These are phyloP conservation scores for Nyssa sinensis DNA, from an alignment of 148 eudicot species.

Conservation along the genomic window DNA sequence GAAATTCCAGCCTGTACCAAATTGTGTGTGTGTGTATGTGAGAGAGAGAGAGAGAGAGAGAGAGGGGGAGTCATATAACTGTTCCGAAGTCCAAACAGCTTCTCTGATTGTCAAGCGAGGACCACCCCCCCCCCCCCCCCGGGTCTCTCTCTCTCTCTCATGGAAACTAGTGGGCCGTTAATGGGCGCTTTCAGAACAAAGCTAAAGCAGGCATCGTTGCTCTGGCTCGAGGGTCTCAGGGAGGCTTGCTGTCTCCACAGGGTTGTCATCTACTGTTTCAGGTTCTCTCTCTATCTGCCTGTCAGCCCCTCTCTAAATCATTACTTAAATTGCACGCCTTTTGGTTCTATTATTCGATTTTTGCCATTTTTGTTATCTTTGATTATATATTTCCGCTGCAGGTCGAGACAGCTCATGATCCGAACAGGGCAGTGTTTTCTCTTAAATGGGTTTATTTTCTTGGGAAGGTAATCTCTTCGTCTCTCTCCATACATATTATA, in stretches of 20 bases:
- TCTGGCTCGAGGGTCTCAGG: slow-evolving; percentile 64
- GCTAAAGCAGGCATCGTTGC: slow-evolving; percentile 42
- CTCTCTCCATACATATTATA: background rate
- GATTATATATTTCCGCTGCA: slow-evolving; percentile 13
- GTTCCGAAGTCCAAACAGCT: background rate
- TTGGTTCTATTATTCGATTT: background rate
- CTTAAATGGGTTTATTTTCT: slow-evolving; percentile 78
- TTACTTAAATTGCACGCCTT: background rate
- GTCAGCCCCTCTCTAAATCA: background rate
- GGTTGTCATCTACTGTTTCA: slow-evolving; percentile 69
- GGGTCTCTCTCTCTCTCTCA: background rate
- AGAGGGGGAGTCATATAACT: too few species aligned
- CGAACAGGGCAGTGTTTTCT: slow-evolving; percentile 89
- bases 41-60: too few species aligned
- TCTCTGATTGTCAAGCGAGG: background rate
- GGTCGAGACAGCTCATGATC: slow-evolving; percentile 68
- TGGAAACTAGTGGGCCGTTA: slow-evolving; percentile 12
- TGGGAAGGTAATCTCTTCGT: slow-evolving; percentile 60
- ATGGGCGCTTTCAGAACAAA: slow-evolving; percentile 28
- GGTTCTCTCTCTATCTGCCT: slow-evolving; percentile 34
- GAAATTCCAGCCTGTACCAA: too few species aligned
- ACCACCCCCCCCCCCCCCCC: background rate
- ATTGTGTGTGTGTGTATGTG: too few species aligned
- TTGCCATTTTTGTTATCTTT: background rate
- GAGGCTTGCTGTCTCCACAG: slow-evolving; percentile 88